Evolutionary conservation across 352 stramenopile species (phyloP).

Genomic region (Pythium folliculosum): DNA sequence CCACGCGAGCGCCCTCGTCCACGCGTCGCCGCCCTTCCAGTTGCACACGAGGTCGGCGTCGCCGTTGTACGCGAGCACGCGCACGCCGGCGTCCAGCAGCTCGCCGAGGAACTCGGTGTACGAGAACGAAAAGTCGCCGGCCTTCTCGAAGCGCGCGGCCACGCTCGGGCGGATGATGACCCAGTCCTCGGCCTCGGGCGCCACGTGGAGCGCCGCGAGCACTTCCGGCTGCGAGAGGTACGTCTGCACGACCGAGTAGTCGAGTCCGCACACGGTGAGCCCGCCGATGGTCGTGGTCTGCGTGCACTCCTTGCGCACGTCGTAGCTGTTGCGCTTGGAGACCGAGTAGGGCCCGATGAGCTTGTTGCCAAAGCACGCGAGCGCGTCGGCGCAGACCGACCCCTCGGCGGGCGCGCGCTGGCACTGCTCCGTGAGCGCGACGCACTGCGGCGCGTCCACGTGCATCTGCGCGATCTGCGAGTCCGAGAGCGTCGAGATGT

Average conservation of each 20-base stretch:
- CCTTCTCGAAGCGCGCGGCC: slow-evolving; percentile 66
- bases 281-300: slow-evolving; percentile 38
- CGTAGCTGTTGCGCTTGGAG: slow-evolving; percentile 69
- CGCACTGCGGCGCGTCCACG: slow-evolving; percentile 18
- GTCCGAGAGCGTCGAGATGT: slow-evolving; percentile 54
- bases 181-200: slow-evolving; percentile 22
- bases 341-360: slow-evolving; percentile 45
- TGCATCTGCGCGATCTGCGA: slow-evolving; percentile 51
- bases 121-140: slow-evolving; percentile 87
- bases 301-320: slow-evolving; percentile 62
- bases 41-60: slow-evolving; percentile 96
- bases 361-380: slow-evolving; percentile 36
- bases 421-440: slow-evolving; percentile 34
- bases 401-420: slow-evolving; percentile 30
- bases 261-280: slow-evolving; percentile 31
- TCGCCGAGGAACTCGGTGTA: slow-evolving; percentile 76
- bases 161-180: slow-evolving; percentile 85
- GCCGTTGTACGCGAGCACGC: slow-evolving; percentile 31
- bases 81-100: slow-evolving; percentile 56
- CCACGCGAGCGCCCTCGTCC: slow-evolving; percentile 78
- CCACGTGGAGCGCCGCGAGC: slow-evolving; percentile 28
- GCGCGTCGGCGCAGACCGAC: slow-evolving; percentile 38
- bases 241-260: slow-evolving; percentile 40
- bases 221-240: slow-evolving; percentile 53
- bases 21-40: slow-evolving; percentile 91